Percentiles rank a stretch among this genome's conserved stretches.
Conservation (phyloP, 192 early-diverging fungal species). For the Kickxella alabastrina region DNA sequence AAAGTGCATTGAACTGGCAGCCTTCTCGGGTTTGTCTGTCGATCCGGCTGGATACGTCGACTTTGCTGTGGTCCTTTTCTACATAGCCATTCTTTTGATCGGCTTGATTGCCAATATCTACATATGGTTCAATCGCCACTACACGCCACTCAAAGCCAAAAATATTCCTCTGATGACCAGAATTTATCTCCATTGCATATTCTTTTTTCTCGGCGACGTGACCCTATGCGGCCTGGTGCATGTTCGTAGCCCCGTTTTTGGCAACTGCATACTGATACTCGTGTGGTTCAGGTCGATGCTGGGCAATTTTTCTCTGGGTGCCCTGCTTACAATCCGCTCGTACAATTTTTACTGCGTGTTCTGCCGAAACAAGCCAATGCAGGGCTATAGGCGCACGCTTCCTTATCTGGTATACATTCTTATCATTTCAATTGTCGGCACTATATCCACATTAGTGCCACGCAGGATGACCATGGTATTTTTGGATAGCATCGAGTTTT, state of each 20-base stretch:
- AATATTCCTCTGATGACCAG: conserved; percentile 51
- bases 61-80: conserved; percentile 18
- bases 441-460: conserved; percentile 28
- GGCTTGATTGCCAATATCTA: conserved; percentile 38
- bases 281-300: conserved; percentile 49
- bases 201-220: conserved; percentile 47
- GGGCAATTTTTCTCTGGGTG: conserved; percentile 43
- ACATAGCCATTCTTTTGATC: conserved; percentile 13
- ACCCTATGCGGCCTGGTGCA: conserved; percentile 46
- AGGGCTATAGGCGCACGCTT: conserved; percentile 27
- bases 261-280: conserved; percentile 44
- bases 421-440: conserved; percentile 17
- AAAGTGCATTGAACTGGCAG: conserved; percentile 26
- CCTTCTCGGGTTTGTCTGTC: conserved; percentile 27
- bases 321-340: conserved; percentile 41
- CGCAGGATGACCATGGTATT: conserved; percentile 25
- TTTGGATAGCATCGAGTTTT: conserved; percentile 35
- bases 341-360: conserved; percentile 48
- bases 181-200: conserved; percentile 40
- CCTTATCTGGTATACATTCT: conserved; percentile 30
- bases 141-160: conserved; percentile 52
- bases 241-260: conserved; percentile 30
- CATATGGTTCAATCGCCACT: conserved; percentile 40
- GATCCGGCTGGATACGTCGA: conserved; percentile 38
- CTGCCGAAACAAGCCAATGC: conserved; percentile 33